Conservation (phyloP, 768 basidiomycete genomes). For the Strobilomyces confusus region DNA sequence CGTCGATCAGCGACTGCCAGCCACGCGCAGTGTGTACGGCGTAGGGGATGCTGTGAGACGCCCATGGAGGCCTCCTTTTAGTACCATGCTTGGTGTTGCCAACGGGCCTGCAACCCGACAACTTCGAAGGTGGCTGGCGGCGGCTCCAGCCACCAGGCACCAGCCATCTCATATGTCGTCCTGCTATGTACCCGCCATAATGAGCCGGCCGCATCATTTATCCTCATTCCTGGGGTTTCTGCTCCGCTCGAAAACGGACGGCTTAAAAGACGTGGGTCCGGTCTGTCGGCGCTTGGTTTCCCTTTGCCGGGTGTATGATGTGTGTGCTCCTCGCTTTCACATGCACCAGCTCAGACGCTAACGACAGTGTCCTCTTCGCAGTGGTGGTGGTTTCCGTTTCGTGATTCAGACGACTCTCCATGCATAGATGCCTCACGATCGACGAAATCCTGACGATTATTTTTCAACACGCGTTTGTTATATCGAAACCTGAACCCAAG, state of each 20-base stretch:
- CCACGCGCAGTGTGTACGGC: too few species aligned
- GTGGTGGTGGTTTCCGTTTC: slow-evolving; percentile 15
- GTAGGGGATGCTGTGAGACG: background rate
- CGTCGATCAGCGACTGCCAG: background rate
- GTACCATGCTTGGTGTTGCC: background rate
- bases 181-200: slow-evolving; percentile 3
- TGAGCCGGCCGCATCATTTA: slow-evolving; percentile 19
- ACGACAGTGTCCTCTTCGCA: slow-evolving; percentile 1
- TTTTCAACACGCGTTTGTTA: slow-evolving; percentile 28
- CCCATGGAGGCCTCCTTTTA: background rate
- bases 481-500: slow-evolving; percentile 26
- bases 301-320: slow-evolving; percentile 23
- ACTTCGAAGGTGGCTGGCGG: background rate
- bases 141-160: slow-evolving; percentile 9
- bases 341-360: background rate
- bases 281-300: slow-evolving; percentile 10
- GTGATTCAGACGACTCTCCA: slow-evolving; percentile 19
- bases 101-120: background rate
- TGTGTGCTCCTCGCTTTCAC: slow-evolving; percentile 10
- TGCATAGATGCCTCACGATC: slow-evolving; percentile 33
- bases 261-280: slow-evolving; percentile 2
- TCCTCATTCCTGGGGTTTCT: background rate
- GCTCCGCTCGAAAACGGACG: slow-evolving; percentile 25
- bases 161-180: slow-evolving; percentile 12
- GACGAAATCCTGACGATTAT: slow-evolving; percentile 32